Percentiles rank a stretch among this genome's conserved stretches.
Evolutionary conservation across 2,329 filamentous ascomycete species (phyloP).

Genomic region (Paraphaeosphaeria sporulosa): DNA sequence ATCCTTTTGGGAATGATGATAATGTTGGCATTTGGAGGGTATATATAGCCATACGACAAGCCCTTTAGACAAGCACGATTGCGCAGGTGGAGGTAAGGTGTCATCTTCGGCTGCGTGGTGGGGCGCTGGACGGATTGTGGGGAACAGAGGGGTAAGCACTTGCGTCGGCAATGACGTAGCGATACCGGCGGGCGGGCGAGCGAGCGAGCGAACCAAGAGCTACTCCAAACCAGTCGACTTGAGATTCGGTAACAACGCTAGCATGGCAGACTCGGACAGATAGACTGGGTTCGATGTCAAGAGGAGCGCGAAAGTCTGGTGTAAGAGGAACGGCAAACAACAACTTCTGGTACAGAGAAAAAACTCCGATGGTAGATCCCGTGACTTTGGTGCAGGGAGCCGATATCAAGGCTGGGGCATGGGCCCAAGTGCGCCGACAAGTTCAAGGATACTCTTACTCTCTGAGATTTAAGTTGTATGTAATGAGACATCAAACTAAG

Average conservation of each 20-base stretch:
- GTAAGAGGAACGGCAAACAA: too few species aligned
- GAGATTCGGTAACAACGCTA: background rate
- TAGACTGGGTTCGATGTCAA: background rate
- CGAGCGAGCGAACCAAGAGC: background rate
- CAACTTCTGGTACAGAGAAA: background rate
- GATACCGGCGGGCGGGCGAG: background rate
- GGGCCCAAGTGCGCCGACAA: too few species aligned
- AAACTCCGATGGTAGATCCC: background rate
- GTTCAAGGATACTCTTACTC: too few species aligned
- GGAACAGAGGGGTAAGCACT: background rate
- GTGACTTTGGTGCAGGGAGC: background rate
- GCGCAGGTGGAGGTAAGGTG: background rate
- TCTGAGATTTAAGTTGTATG: too few species aligned
- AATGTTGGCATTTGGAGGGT: background rate
- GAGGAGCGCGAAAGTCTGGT: background rate
- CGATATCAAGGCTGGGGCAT: too few species aligned
- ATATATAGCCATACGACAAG: background rate
- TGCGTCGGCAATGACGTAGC: background rate
- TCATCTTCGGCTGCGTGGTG: background rate
- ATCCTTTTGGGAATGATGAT: background rate
- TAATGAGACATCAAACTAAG: too few species aligned
- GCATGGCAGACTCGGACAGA: background rate
- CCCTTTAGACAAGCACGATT: too few species aligned
- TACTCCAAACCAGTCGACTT: background rate
- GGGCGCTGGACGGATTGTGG: background rate